Conservation (phyloP, 2,329 filamentous ascomycete species). For the Remersonia thermophila region DNA sequence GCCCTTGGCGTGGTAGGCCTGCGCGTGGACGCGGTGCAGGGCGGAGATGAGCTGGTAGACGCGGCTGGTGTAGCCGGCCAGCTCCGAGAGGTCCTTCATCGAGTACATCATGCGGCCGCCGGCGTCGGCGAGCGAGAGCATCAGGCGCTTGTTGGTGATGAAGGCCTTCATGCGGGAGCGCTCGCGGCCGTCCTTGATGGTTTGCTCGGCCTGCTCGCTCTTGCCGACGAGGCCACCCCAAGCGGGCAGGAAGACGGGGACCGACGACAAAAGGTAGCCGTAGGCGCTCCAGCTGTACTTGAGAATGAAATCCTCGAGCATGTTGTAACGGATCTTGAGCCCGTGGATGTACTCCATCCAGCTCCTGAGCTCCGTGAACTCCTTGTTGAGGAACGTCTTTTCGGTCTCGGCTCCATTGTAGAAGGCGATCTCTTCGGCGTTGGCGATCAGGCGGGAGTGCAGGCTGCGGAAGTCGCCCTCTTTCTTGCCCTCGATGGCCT, state of each 20-base stretch:
- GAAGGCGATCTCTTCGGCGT: constrained; percentile 95
- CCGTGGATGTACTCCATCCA: constrained; percentile 99
- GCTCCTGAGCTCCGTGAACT: constrained; percentile 82
- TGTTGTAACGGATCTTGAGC: constrained; percentile 96
- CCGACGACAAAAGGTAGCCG: constrained; percentile 82
- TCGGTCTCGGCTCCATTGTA: constrained; percentile 95
- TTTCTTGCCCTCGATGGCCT: constrained; percentile 86
- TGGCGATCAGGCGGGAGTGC: constrained; percentile 85
- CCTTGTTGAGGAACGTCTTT: constrained; percentile 79
- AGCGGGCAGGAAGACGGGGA: constrained; percentile 86
- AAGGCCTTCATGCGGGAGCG: constrained; percentile 93
- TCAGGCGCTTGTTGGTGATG: constrained; percentile 96
- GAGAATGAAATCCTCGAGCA: constrained; percentile 93
- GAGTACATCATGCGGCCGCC: constrained; percentile 99
- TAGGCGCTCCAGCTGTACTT: constrained; percentile 99
- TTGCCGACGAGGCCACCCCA: constrained; percentile 78
- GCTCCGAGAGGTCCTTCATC: constrained; percentile 92
- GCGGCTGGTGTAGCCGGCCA: constrained; percentile 89
- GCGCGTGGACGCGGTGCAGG: constrained; percentile 82
- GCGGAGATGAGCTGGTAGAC: constrained; percentile 95
- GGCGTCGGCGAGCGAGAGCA: constrained; percentile 93
- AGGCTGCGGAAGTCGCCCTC: constrained; percentile 91
- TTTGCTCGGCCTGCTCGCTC: constrained; percentile 45
- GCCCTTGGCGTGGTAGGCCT: constrained; percentile 66
- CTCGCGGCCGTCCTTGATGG: constrained; percentile 49